These are phyloP conservation scores for Austropuccinia psidii DNA, from an alignment of 1,284 basidiomycete species.

Conservation along the genomic window DNA sequence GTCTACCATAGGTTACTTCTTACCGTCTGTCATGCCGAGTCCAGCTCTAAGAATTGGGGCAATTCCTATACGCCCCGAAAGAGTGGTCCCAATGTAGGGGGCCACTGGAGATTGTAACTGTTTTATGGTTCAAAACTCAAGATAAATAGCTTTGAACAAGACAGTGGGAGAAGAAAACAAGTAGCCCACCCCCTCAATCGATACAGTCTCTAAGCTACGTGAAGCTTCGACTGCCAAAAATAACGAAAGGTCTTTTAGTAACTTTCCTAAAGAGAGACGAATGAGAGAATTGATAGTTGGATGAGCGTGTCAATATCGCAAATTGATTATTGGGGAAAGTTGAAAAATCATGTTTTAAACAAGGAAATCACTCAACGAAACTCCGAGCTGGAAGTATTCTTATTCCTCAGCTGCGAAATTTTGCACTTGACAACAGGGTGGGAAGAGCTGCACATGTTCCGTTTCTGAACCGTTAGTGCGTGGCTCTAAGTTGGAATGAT, in stretches of 20 bases:
- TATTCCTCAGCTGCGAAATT: conserved; percentile 62
- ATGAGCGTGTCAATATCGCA: too few species aligned
- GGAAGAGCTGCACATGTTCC: conserved; percentile 47
- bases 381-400: conserved; percentile 60
- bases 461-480: too few species aligned
- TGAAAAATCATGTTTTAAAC: conserved; percentile 39
- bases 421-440: conserved; percentile 68
- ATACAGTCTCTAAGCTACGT: conserved; percentile 56
- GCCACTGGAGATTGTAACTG: conserved; percentile 49
- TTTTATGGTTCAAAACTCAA: too few species aligned
- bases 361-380: conserved; percentile 54
- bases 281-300: background rate
- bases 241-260: conserved; percentile 61
- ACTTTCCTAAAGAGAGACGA: conserved; percentile 4
- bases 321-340: too few species aligned
- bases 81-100: conserved; percentile 48
- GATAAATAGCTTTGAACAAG: too few species aligned
- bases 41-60: conserved; percentile 88
- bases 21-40: conserved; percentile 81
- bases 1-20: background rate
- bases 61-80: conserved; percentile 63
- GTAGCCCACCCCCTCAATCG: conserved; percentile 58
- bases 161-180: too few species aligned
- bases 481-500: too few species aligned
- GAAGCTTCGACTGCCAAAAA: conserved; percentile 69